Evolutionary conservation across 1,284 basidiomycete genomes (phyloP), one percentile per base, ranked within the genome.

Genomic region (Schizophyllum amplum): DNA sequence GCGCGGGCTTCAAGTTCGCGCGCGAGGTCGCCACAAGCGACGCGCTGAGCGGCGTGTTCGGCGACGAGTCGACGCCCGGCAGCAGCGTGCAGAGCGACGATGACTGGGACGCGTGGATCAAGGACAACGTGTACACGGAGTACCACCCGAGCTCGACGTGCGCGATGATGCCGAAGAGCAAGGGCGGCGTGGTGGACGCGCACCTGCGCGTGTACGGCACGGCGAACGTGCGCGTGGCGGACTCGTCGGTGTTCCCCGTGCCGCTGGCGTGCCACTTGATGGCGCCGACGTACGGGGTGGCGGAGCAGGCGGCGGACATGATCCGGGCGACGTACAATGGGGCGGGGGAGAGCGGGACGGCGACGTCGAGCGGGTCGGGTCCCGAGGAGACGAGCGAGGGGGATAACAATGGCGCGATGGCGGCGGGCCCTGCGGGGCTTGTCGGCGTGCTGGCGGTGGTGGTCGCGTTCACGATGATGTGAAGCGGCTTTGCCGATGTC

Each of bases 281-380:
- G 69, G 76, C 80, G 17, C 74, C 82, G 4, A 78, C 81, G 1
- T 92, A 87, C 66, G 89, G 84, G 24, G 72, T 89, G 51, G 86
- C 85, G 4, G 86, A 90, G 69, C 81, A 81, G 67, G 86, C 80
- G 0, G 77, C 84, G 4, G 76, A 78, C 51, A 73, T 89, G 56
- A 82, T 90, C 55, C 60, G 59, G 51, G 58, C 60, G n/a, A 27
- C 50, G n/a, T 48, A 62, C 24, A 52, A 50, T 20, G 48, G 48
- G 13, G 21, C 9, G 13, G 2, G 48, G 11, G 33, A 3, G 33
- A 42, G 33, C 33, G 33, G 33, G 33, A 50, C 20, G 2, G 48
- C 15, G 11, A 50, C 48, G 21, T 9, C 48, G 24, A n/a, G 15
- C 15, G 24, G 24, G 15, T 50, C 48, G 4, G 24, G 21, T 2